Base-by-base conservation (phyloP, 257 asterid genomes). In the Linaria vulgaris region DNA sequence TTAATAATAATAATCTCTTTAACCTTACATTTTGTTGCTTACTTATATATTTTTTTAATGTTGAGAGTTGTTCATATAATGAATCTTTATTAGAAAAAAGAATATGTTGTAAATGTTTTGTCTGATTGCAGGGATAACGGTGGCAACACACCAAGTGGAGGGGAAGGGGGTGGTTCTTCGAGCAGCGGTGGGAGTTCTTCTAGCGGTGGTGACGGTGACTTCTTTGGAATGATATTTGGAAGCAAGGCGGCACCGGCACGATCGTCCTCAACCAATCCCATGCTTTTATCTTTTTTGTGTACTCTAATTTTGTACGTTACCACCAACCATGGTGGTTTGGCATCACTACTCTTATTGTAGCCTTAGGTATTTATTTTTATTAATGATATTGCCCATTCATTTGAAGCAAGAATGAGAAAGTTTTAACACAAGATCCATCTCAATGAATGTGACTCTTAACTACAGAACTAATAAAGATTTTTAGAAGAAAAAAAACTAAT, bases 221-320 rank as follows among this genome's bases (percentile, higher is more conserved):
- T 54, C 56, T 83, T 68, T 46, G 85, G 91, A 17, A 85, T 87
- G 97, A 76, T 74, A 71, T 90, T 85, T 48, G 91, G 96, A 56
- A 83, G 69, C 76, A 77, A 66, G 58, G 79, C 88, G 49, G 75
- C 85, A 49, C 72, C 84, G 61, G 62, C 81, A 52, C 76, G 77
- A 43, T 27, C 84, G 59, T 25, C 81, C 12, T 61, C 85, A 72
- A 56, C 80, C 69, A 17, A 77, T 63, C 57, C 58, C 49, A 50
- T 77, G 56, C 53, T 88, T 64, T 73, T 79, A 74, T 79, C 85
- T 63, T 24, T 76, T 80, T 5, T 77, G 59, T 70, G 80, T 78
- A 79, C 77, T 73, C 61, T 82, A 44, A 58, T 78, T 64, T 71
- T 79, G 81, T 71, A 64, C 34, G 49, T 71, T 31, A 72, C 69